Evolutionary conservation across 441 rosid species (phyloP).

Genomic region (Eruca vesicaria): DNA sequence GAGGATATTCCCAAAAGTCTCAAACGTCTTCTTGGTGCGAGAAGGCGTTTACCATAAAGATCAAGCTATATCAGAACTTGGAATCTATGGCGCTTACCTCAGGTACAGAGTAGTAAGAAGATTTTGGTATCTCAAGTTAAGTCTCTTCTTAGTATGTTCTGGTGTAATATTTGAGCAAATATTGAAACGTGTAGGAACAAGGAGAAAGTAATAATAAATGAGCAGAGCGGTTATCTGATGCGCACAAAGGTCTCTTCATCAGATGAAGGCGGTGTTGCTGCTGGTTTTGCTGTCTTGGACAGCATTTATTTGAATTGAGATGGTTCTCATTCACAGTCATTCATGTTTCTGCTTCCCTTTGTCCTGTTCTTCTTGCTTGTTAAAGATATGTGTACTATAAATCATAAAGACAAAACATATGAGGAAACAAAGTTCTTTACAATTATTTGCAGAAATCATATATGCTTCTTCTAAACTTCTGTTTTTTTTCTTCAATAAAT

Average conservation of each 20-base stretch:
- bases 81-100: constrained; percentile 76
- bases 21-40: constrained; percentile 64
- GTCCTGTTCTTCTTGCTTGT: background rate
- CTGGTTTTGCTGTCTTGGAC: constrained; percentile 93
- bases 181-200: constrained; percentile 65
- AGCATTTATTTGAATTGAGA: constrained; percentile 76
- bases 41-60: constrained; percentile 73
- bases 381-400: constrained; percentile 4
- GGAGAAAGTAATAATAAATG: constrained; percentile 75
- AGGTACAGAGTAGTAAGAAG: constrained; percentile 48
- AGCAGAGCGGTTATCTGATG: constrained; percentile 85
- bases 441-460: background rate
- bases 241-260: constrained; percentile 93
- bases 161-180: constrained; percentile 17
- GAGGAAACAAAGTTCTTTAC: background rate
- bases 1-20: constrained; percentile 77
- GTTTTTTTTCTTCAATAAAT: constrained; percentile 36
- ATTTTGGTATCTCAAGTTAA: background rate
- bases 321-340: constrained; percentile 9
- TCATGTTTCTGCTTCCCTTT: background rate
- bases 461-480: background rate
- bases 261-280: constrained; percentile 95
- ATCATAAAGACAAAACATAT: background rate
- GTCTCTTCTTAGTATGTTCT: background rate
- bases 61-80: constrained; percentile 80